Evolutionary conservation across 805 yeast genomes (phyloP), one percentile per base, ranked within the genome.

Genomic region (Wickerhamiella parazyma): DNA sequence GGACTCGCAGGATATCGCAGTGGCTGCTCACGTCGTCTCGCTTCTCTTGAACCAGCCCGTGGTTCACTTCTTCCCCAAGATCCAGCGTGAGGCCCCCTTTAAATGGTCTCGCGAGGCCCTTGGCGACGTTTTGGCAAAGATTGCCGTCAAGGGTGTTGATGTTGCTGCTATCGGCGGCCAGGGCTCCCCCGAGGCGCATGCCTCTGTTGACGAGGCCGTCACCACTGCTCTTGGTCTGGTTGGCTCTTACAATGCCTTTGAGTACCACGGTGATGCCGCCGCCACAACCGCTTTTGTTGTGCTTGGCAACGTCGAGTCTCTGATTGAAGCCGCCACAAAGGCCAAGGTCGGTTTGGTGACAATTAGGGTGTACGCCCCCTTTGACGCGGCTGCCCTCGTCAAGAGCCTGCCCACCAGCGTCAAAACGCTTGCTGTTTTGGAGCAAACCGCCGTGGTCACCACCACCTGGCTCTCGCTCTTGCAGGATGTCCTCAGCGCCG

Each of bases 311-410:
- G 67, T 73, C 36, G 47, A 47, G 14, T 37, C 29, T 7, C 63
- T 78, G 38, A 53, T 69, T 4, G 49, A 59, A 9, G 66, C 69
- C n/a, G 54, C 64, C 20, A 60, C 65, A 26, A 56, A 61, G 35
- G 65, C 67, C 16, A 16, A 33, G 16, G 25, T 44, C n/a, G 72
- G 76, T 34, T 57, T 80, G 25, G 61, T 81, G 36, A 63, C 73
- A 7, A 66, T 83, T 37, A 73, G 79, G 33, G 72, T 73, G 25
- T 80, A 80, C 65, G 73, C 84, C 55, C 94, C 95, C 2, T 81
- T 86, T 66, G 63, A 70, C 47, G 66, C 77, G 40, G 58, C 65
- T n/a, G 58, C 66, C 12, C 64, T 84, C 22, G 63, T 74, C 40
- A 51, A 63, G 1, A 54, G 64, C 2, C 58, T 81, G 34, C 87